Base-by-base conservation (phyloP, 352 stramenopile genomes). In the Globisporangium nunn region DNA sequence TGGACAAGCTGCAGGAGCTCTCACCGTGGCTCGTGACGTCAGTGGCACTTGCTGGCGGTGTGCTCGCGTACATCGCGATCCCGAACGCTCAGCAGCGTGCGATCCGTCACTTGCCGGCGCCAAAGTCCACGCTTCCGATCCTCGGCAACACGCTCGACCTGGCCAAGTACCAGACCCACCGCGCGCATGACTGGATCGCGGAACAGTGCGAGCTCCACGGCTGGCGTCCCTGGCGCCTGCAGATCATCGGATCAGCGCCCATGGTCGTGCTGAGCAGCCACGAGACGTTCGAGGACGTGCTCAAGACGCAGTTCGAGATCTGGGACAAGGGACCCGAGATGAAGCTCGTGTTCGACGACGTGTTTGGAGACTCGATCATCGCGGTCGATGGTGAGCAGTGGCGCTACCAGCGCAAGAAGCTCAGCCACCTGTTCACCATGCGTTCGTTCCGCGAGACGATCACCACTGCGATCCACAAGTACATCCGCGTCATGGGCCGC, bases 351-450 rank as follows among this genome's bases (percentile, higher is more conserved):
- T 68, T 81, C 3, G 39, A 62, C 7, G 68, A 87, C 59, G 45
- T 93, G 14, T 76, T 95, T 39, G 82, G 85, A 43, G 63, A 79
- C 11, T 79, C 78, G 8, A 71, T 81, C 52, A 56, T 81, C 45
- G 65, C 64, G n/a, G 50, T 66, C 0, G 64, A 81, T 29, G 70
- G 64, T 17, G 45, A 52, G 37, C 40, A 41, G n/a, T 85, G 77
- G 77, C 51, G 67, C 31, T 50, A 64, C 46, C 75, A 88, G 58
- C 68, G 73, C 48, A 71, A 64, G 53, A 63, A 63, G n/a, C 50
- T 55, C 23, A 71, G 60, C 52, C 52, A 60, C 18, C 52, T 71
- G 18, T 75, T 71, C 55, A 69, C 62, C 6, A 63, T 65, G 31
- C 61, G 59, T 2, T 56, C 59, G 50, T 61, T 78, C n/a, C 61